Evolutionary conservation across 257 asterid genomes (phyloP).

Genomic region (Solanum dulcamara): DNA sequence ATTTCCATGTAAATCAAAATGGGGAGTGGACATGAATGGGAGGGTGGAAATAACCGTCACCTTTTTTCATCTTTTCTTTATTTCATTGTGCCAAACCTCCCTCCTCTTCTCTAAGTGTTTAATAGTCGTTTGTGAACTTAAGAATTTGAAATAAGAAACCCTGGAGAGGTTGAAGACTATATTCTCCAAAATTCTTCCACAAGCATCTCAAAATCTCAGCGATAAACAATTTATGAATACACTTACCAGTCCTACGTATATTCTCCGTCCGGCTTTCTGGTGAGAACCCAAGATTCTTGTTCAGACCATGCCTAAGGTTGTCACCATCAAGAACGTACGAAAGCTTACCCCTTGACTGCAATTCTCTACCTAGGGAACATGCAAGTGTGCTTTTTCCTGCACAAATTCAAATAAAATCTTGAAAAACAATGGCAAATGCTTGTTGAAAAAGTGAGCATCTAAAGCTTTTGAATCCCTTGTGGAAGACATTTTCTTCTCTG

Average conservation of each 20-base stretch:
- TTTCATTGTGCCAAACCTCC: neutral
- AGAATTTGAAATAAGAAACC: neutral
- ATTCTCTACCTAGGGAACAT: slow-evolving; percentile 75
- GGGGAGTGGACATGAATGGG: neutral
- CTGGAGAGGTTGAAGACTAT: neutral
- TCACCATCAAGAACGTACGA: slow-evolving; percentile 94
- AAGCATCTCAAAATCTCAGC: neutral
- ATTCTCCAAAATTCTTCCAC: neutral
- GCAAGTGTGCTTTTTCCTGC: slow-evolving; percentile 93
- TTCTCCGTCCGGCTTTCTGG: slow-evolving; percentile 89
- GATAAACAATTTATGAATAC: neutral
- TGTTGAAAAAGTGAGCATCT: neutral
- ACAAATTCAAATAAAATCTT: slow-evolving; percentile 1
- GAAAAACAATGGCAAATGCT: neutral
- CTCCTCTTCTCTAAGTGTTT: neutral
- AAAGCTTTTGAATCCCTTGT: neutral
- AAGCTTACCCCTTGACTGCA: slow-evolving; percentile 77
- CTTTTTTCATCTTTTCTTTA: neutral
- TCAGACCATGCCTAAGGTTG: slow-evolving; percentile 90
- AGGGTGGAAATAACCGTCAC: neutral
- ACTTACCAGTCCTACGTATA: slow-evolving; percentile 88
- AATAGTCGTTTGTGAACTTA: neutral
- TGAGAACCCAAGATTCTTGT: slow-evolving; percentile 76
- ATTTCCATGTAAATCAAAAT: neutral
- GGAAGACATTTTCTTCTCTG: neutral